phyloP scores from a whole-genome alignment of 192 early-diverging fungal genomes.

The Chytriomyces sp. region DNA sequence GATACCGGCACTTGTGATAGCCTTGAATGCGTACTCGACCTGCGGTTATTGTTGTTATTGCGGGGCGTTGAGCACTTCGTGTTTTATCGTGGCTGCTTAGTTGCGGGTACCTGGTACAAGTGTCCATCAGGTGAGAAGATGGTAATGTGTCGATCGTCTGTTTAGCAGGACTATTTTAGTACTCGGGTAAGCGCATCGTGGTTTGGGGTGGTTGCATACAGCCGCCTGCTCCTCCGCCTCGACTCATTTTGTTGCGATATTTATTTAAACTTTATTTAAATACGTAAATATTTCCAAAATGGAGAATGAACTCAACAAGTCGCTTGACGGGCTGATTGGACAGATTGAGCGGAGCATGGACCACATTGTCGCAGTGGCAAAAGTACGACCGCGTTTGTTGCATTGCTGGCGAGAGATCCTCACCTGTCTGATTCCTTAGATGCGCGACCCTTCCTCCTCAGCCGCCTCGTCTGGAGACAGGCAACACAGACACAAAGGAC shows the following conservation, averaged over 20 bases:
- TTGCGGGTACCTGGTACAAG: constrained; percentile 99
- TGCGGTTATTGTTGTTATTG: constrained; percentile 14
- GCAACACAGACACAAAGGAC: constrained; percentile 36
- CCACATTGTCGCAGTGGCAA: background rate
- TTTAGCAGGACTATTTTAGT: background rate
- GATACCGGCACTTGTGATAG: constrained; percentile 93
- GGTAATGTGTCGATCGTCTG: constrained; percentile 97
- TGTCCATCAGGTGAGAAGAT: constrained; percentile 99
- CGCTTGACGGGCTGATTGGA: constrained; percentile 12
- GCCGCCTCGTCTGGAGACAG: background rate
- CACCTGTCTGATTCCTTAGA: no score
- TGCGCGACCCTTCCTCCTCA: no score
- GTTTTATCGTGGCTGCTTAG: constrained; percentile 30
- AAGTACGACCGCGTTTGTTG: background rate
- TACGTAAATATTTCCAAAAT: background rate
- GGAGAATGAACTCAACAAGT: constrained; percentile 31
- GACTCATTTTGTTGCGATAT: background rate
- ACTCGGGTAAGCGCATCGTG: background rate
- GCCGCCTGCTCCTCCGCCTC: background rate
- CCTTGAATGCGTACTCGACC: constrained; percentile 99
- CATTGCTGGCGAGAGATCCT: no score
- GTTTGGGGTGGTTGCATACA: background rate
- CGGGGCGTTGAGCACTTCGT: background rate
- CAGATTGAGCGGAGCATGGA: constrained; percentile 6
- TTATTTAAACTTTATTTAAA: background rate